Conservation (phyloP, 805 yeast species). For the Millerozyma miso region DNA sequence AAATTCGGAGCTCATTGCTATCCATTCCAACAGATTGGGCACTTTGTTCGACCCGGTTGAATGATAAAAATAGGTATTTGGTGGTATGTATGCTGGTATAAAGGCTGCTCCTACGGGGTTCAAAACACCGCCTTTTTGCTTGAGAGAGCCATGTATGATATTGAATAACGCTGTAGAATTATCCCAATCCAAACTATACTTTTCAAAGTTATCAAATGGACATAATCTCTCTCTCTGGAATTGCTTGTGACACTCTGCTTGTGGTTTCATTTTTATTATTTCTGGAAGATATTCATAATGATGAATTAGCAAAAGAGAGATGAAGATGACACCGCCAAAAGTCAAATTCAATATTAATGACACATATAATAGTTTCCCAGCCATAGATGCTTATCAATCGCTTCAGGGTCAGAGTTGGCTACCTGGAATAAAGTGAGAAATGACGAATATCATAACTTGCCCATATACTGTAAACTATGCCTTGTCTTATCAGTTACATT, state of each 20-base stretch:
- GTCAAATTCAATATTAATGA: not conserved
- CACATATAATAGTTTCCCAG: not conserved
- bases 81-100: slow-evolving; percentile 58
- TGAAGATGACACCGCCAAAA: not conserved
- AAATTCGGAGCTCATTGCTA: slow-evolving; percentile 62
- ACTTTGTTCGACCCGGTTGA: slow-evolving; percentile 38
- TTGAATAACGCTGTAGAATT: slow-evolving; percentile 58
- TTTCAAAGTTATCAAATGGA: slow-evolving; percentile 6
- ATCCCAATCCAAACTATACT: slow-evolving; percentile 53
- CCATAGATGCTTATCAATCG: too few species aligned
- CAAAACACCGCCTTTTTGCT: slow-evolving; percentile 47
- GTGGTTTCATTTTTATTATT: not conserved
- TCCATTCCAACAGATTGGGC: slow-evolving; percentile 54
- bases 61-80: slow-evolving; percentile 56
- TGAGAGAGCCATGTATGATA: slow-evolving; percentile 49
- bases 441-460: too few species aligned
- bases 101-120: slow-evolving; percentile 55
- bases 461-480: too few species aligned
- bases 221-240: not conserved
- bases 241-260: not conserved
- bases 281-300: not conserved
- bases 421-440: too few species aligned
- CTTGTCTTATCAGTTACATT: too few species aligned
- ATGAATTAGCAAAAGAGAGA: not conserved
- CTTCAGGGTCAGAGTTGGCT: too few species aligned